Conservation (phyloP, 1,284 basidiomycete species). For the Schizopora paradoxa region DNA sequence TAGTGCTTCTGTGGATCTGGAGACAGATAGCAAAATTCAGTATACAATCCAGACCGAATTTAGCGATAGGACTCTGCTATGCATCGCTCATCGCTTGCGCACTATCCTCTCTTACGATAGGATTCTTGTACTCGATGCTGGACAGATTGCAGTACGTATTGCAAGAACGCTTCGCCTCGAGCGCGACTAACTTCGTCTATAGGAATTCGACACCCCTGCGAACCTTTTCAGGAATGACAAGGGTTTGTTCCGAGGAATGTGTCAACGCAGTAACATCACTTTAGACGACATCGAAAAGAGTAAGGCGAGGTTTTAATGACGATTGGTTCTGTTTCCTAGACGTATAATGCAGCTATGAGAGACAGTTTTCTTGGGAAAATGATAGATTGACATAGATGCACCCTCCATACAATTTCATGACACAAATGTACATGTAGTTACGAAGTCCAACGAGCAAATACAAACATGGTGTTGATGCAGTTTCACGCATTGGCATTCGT, state of each 20-base stretch:
- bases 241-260: constrained; percentile 66
- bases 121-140: constrained; percentile 68
- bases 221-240: constrained; percentile 47
- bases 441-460: no score
- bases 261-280: constrained; percentile 54
- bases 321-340: no score
- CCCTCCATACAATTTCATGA: no score
- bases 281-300: constrained; percentile 42
- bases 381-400: no score
- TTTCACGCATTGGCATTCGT: no score
- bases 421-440: no score
- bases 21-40: constrained; percentile 71
- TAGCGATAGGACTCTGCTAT: constrained; percentile 53
- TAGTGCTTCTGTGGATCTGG: constrained; percentile 59
- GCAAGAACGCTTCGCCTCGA: background rate
- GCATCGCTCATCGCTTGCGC: constrained; percentile 66
- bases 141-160: constrained; percentile 51
- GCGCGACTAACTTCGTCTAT: background rate
- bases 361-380: no score
- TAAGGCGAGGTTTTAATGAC: constrained; percentile 1
- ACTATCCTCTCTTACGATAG: constrained; percentile 81
- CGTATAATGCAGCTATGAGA: no score
- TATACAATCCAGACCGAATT: constrained; percentile 65
- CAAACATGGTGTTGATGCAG: no score
- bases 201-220: constrained; percentile 70